Percentiles rank a stretch among this genome's conserved stretches.
phyloP scores from a whole-genome alignment of 202 grass and related monocot species.

The Dendrocalamus latiflorus region DNA sequence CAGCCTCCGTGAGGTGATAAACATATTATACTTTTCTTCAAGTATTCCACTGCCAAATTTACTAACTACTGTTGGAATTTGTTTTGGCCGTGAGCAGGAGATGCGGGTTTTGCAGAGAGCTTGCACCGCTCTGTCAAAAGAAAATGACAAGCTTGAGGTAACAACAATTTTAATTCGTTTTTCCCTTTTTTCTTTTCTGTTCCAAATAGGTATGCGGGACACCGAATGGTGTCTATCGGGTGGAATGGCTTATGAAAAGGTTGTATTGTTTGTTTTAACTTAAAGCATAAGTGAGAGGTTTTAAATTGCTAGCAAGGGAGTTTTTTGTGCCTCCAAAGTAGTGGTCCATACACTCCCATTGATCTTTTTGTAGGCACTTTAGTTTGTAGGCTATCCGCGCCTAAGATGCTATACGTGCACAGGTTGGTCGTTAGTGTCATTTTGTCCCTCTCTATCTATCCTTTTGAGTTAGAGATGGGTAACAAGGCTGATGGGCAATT shows the following conservation, averaged over 20 bases:
- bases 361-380: constrained; percentile 26
- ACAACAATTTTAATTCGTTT: constrained; percentile 3
- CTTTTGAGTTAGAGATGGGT: not conserved
- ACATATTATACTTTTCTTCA: not conserved
- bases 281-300: constrained; percentile 32
- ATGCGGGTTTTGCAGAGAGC: constrained; percentile 44
- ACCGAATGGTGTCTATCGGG: constrained; percentile 4
- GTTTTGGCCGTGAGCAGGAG: constrained; percentile 38
- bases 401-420: not conserved
- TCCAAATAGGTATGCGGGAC: constrained; percentile 23
- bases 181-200: not conserved
- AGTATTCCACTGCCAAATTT: not conserved
- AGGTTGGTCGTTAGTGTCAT: not conserved
- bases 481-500: not conserved
- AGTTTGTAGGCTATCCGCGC: constrained; percentile 7
- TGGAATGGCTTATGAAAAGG: constrained; percentile 25
- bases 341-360: constrained; percentile 13
- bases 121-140: constrained; percentile 38
- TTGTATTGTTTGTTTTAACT: constrained; percentile 27
- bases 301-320: constrained; percentile 10
- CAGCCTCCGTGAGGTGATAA: constrained; percentile 32
- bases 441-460: not conserved
- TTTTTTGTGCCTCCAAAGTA: constrained; percentile 21
- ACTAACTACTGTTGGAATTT: not conserved
- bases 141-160: constrained; percentile 60